Evolutionary conservation across 1,284 basidiomycete species (phyloP), one percentile per base, ranked within the genome.

Genomic region (Neolentinus lepideus): DNA sequence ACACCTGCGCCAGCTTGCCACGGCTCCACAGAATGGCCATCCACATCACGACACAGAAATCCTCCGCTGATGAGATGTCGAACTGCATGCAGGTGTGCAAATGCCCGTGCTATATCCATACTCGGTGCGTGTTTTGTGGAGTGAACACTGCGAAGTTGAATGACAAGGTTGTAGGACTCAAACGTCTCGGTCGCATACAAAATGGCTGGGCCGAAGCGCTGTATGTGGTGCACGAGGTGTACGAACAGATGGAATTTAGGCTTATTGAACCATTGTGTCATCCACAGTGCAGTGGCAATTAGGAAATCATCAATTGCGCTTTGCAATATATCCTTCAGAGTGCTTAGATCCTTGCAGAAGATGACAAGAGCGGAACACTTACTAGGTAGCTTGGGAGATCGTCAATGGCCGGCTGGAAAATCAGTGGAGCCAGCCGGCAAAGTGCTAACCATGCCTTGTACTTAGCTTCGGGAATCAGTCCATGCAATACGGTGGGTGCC

Each of bases 221-320:
- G 53, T 12, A 69, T 61, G 48, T 69, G 62, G 1, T 38, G 26
- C 0, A 55, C 52, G 0, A 69, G 53, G 46, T 69, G 68, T 0
- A 62, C 55, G 12, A 69, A 54, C 1, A 69, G 43, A 53, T 69
- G 67, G 52, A 68, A 66, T 36, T 69, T 69, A 0, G 66, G 61
- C 51, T 68, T 69, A 53, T 68, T 66, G 56, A 67, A 67, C 64
- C 63, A 67, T 21, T 53, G 57, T 9, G 58, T 31, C 0, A 53
- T 61, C 65, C 64, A 66, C 0, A 52, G 54, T 2, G 61, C 61
- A 1, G 63, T 62, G 2, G 56, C 52, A 0, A 12, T 43, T 0
- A 67, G 55, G 51, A n/a, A n/a, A 67, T 65, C 50, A 1, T 57
- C 33, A 16, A 64, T 59, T 2, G 60, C 54, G 3, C 33, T 16